Evolutionary conservation across 768 basidiomycete species (phyloP).

Genomic region (Calocybe cyanea): DNA sequence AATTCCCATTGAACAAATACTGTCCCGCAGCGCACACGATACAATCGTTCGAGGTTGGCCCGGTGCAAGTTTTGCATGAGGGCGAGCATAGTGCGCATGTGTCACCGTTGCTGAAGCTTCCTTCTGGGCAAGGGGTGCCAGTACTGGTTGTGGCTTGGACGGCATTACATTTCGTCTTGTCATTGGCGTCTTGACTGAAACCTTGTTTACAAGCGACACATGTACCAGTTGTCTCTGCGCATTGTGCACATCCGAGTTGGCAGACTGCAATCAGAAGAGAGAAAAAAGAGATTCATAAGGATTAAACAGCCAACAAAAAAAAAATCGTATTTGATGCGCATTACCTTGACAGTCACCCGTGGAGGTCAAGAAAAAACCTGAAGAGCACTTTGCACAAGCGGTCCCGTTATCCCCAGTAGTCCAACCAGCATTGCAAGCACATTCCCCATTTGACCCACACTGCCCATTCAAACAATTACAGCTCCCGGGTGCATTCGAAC

Average conservation of each 20-base stretch:
- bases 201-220: constrained; percentile 72
- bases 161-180: constrained; percentile 63
- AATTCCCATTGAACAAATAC: constrained; percentile 63
- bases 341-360: constrained; percentile 72
- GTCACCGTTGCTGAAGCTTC: constrained; percentile 54
- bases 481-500: constrained; percentile 51
- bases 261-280: constrained; percentile 48
- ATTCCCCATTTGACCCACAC: constrained; percentile 66
- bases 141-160: constrained; percentile 43
- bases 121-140: constrained; percentile 59
- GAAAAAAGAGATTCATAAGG: background rate
- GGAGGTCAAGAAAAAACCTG: constrained; percentile 70
- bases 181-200: constrained; percentile 63
- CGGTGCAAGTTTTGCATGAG: constrained; percentile 68
- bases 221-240: constrained; percentile 61
- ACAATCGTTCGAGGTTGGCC: constrained; percentile 66
- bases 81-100: constrained; percentile 58
- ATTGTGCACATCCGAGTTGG: constrained; percentile 65
- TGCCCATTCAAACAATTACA: constrained; percentile 85
- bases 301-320: no score
- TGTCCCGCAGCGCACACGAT: constrained; percentile 60
- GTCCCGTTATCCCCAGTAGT: constrained; percentile 67
- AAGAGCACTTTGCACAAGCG: constrained; percentile 67
- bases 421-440: constrained; percentile 78
- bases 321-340: no score